These are phyloP conservation scores for Fusarium sp. DNA, from an alignment of 2,329 filamentous ascomycete genomes.

Conservation along the genomic window DNA sequence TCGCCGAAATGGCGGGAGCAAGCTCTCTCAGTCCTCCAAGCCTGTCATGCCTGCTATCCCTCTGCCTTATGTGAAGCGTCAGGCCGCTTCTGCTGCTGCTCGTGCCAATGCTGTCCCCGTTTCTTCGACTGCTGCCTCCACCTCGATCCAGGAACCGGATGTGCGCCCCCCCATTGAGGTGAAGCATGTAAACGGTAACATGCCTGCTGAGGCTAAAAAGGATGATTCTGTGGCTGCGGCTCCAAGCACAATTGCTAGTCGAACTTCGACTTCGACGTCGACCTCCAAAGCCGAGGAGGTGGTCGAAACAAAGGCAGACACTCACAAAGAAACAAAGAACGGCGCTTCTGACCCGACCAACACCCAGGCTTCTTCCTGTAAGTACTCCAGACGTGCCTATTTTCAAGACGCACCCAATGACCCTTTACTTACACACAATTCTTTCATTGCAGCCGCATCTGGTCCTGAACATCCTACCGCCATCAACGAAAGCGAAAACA, in stretches of 20 bases:
- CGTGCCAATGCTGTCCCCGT: constrained; percentile 36
- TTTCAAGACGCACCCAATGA: not conserved
- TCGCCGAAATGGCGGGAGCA: constrained; percentile 45
- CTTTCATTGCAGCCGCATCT: constrained; percentile 16
- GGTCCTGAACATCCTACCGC: constrained; percentile 28
- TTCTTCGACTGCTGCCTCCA: constrained; percentile 15
- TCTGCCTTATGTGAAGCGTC: constrained; percentile 51
- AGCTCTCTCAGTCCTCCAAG: constrained; percentile 46
- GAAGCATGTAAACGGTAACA: constrained; percentile 35
- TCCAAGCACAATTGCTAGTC: constrained; percentile 15
- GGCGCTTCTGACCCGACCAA: not conserved
- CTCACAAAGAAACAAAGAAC: constrained; percentile 21
- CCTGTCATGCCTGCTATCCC: constrained; percentile 52
- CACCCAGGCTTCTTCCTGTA: constrained; percentile 36
- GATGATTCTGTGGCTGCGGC: not conserved
- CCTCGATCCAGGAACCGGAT: constrained; percentile 13
- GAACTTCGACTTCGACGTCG: constrained; percentile 14
- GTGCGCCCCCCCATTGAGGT: constrained; percentile 17
- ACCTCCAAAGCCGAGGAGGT: constrained; percentile 20
- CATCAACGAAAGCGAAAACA: constrained; percentile 21
- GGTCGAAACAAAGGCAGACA: constrained; percentile 19
- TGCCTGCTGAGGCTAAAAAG: constrained; percentile 8
- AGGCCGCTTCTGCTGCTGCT: constrained; percentile 47
- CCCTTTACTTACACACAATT: constrained; percentile 24
- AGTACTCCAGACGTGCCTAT: constrained; percentile 13